Conservation (phyloP, 2,329 filamentous ascomycete species). For the Colletotrichum sp. region DNA sequence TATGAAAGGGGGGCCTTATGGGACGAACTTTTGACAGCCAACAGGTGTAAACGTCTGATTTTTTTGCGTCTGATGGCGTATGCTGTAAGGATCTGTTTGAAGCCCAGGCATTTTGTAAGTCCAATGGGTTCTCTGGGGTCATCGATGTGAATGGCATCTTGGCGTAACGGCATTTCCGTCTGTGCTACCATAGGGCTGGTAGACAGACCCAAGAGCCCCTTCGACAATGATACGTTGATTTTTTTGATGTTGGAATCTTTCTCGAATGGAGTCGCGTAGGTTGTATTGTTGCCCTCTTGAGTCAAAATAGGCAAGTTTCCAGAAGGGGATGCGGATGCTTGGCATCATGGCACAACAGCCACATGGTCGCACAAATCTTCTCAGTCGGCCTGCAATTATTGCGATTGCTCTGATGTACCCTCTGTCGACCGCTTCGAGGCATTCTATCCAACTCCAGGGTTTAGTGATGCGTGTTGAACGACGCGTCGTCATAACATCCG, state of each 20-base stretch:
- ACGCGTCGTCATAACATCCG: neutral
- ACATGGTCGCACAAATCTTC: neutral
- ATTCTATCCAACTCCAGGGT: neutral
- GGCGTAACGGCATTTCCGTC: neutral
- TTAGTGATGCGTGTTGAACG: neutral
- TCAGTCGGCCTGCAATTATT: neutral
- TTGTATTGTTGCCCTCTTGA: neutral
- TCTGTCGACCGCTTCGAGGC: rapidly evolving
- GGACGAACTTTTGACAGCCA: neutral
- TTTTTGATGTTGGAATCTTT: neutral
- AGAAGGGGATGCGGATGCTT: neutral
- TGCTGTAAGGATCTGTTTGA: neutral
- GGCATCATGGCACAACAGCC: neutral
- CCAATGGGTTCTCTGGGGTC: neutral
- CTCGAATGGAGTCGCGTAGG: neutral
- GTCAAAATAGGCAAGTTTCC: neutral
- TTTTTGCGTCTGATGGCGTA: neutral
- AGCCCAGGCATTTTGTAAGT: neutral
- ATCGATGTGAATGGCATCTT: neutral
- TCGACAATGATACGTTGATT: neutral
- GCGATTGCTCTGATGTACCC: rapidly evolving
- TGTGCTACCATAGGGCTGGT: neutral
- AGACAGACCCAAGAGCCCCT: neutral
- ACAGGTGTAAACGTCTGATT: neutral
- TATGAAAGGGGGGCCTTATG: neutral